Percentiles rank a stretch among this genome's conserved stretches.
Conservation (phyloP, 2,329 filamentous ascomycete genomes). For the Meredithiella fracta region DNA sequence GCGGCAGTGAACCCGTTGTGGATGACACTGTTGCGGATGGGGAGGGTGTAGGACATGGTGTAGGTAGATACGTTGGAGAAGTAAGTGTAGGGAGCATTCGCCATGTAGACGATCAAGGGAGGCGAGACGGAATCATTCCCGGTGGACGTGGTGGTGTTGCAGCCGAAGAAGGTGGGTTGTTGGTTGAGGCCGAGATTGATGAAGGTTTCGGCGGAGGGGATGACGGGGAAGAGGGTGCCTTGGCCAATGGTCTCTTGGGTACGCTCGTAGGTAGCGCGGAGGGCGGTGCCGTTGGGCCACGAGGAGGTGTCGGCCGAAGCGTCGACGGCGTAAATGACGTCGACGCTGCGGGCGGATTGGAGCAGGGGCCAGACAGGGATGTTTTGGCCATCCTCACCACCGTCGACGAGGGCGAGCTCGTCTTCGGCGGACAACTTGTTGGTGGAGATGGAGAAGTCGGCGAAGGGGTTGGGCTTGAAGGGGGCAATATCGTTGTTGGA, state of each 20-base stretch:
- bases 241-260: conserved; percentile 31
- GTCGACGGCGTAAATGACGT: conserved; percentile 49
- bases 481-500: conserved; percentile 60
- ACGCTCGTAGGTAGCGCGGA: conserved; percentile 41
- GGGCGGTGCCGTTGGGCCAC: conserved; percentile 46
- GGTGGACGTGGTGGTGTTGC: conserved; percentile 27
- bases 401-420: conserved; percentile 59
- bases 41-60: conserved; percentile 43
- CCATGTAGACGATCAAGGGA: conserved; percentile 73
- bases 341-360: conserved; percentile 33
- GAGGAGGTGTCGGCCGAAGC: conserved; percentile 43
- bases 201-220: conserved; percentile 40
- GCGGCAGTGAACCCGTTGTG: conserved; percentile 71
- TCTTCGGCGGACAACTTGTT: conserved; percentile 28
- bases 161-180: conserved; percentile 47
- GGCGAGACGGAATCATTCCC: conserved; percentile 34
- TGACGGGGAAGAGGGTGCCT: conserved; percentile 39
- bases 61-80: conserved; percentile 70
- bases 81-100: conserved; percentile 65
- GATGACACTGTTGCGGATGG: conserved; percentile 63
- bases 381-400: conserved; percentile 65
- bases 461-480: conserved; percentile 44
- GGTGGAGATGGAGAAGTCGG: conserved; percentile 33
- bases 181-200: conserved; percentile 41
- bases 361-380: conserved; percentile 55